phyloP scores from a whole-genome alignment of 2,329 filamentous ascomycete genomes.

The Byssothecium circinans region DNA sequence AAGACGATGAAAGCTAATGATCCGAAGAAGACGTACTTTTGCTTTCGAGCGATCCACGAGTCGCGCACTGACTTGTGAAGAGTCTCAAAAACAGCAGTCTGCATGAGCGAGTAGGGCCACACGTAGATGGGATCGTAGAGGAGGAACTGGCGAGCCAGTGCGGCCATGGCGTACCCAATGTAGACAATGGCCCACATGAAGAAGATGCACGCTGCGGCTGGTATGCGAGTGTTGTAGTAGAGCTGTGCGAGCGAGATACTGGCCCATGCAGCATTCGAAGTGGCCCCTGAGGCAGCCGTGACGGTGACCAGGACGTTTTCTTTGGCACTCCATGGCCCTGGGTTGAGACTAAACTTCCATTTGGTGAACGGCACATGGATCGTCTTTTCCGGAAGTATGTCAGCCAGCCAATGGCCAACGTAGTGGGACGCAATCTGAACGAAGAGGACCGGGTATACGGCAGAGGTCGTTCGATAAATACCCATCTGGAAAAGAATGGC shows the following conservation, averaged over 20 bases:
- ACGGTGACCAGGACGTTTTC: conserved; percentile 61
- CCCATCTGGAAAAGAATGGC: conserved; percentile 61
- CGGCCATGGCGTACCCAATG: conserved; percentile 62
- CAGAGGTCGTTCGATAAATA: conserved; percentile 59
- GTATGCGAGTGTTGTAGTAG: conserved; percentile 57
- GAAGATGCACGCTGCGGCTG: conserved; percentile 58
- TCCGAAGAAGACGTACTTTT: conserved; percentile 61
- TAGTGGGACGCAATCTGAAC: conserved; percentile 63
- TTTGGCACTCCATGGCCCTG: conserved; percentile 60
- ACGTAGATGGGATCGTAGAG: conserved; percentile 61
- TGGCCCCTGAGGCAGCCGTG: conserved; percentile 38
- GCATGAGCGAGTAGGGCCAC: conserved; percentile 56
- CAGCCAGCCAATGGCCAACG: conserved; percentile 56
- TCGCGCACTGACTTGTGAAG: conserved; percentile 56
- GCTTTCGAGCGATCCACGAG: conserved; percentile 55
- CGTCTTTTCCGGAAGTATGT: conserved; percentile 52
- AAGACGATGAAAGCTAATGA: conserved; percentile 56
- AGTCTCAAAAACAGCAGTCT: conserved; percentile 62
- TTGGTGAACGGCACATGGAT: conserved; percentile 52
- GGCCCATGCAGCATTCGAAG: conserved; percentile 44
- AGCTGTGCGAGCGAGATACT: conserved; percentile 60
- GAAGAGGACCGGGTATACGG: conserved; percentile 64
- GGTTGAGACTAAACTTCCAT: conserved; percentile 57
- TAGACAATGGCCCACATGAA: conserved; percentile 64
- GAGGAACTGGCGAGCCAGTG: conserved; percentile 59